These are phyloP conservation scores for Zelopaecilomyces penicillatus DNA, from an alignment of 2,329 filamentous ascomycete species.

Conservation along the genomic window DNA sequence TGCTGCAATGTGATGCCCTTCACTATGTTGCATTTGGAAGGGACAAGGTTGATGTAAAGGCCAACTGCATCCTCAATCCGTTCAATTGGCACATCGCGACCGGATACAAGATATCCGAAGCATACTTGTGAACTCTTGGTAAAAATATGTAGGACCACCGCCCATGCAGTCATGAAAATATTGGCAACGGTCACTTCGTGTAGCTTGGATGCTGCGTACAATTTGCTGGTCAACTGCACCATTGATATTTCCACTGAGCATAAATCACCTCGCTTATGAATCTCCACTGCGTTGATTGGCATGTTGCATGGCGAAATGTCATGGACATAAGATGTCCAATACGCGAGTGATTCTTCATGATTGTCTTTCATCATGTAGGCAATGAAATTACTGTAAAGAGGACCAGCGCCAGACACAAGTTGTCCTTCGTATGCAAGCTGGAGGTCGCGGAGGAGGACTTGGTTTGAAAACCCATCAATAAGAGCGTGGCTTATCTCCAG, in stretches of 20 bases:
- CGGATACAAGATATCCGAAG: neutral
- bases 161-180: neutral
- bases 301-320: neutral
- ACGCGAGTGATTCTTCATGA: neutral
- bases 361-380: neutral
- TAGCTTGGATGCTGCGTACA: neutral
- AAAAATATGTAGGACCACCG: neutral
- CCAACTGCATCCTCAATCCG: neutral
- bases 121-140: neutral
- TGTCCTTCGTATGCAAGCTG: neutral
- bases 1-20: neutral
- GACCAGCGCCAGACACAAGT: neutral
- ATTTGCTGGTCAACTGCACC: neutral
- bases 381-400: neutral
- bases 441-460: constrained; percentile 1
- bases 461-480: neutral
- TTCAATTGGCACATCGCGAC: neutral
- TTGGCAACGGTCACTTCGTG: neutral
- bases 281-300: neutral
- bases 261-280: neutral
- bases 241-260: neutral
- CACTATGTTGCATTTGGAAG: neutral
- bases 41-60: neutral
- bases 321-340: neutral
- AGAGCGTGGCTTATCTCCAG: constrained; percentile 1